Base-by-base conservation (phyloP, 23 red algal species). In the Gracilaria vermiculophylla region DNA sequence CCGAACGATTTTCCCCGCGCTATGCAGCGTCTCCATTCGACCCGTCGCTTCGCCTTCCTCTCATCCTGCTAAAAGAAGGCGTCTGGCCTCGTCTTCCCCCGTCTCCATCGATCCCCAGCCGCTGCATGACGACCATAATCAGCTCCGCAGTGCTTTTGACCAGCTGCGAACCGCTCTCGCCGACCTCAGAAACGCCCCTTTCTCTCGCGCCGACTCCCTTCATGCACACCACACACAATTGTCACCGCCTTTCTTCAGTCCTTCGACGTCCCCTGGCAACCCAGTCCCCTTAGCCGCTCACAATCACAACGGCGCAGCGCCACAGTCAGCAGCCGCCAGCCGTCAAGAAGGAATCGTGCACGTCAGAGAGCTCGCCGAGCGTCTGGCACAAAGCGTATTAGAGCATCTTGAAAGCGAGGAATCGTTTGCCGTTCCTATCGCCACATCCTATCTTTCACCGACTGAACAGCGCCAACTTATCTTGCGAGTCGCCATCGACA, bases 401-500 rank as follows among this genome's bases (percentile, higher is more conserved):
- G 23, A 73, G 20, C 81, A 86, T 86, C 64, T 86, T 2, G n/a
- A 72, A 16, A 50, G 31, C 34, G 65, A 70, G 20, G 81, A 86
- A 55, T 25, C 66, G 19, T 72, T 44, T 53, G 50, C 61, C 9
- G 25, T 86, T 17, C 81, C 81, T 5, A 70, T 86, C 36, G 35
- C 53, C 16, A 64, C 45, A 2, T 12, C 47, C 13, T 50, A 21
- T 74, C 61, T 86, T 44, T 47, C 61, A 24, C 39, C 8, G 4
- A 33, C 81, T 1, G 61, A 86, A 19, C 81, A 74, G 29, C 25
- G 76, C 23, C 62, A 70, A 23, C 61, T 86, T 25, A 27, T 86
- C 23, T 40, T 86, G 32, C 81, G 65, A 14, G 45, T 67, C 28
- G 64, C 61, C 9, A 86, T 44, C 29, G 60, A 42, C 19, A 57